phyloP scores from a whole-genome alignment of 208 protist species.

The Endotrypanum monterogeii region DNA sequence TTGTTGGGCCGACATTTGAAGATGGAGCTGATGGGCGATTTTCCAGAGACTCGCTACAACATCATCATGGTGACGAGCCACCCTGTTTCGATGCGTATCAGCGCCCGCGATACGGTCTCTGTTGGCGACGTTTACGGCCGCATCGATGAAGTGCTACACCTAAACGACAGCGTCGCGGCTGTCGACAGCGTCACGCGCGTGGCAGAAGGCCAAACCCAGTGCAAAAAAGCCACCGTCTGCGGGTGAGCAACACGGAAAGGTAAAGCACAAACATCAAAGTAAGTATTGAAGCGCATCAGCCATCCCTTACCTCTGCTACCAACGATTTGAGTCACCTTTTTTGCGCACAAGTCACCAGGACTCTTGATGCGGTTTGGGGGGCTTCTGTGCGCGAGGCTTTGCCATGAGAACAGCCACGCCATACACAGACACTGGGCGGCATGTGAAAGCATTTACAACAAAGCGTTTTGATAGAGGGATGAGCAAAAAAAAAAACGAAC shows the following conservation, averaged over 20 bases:
- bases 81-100: conserved; percentile 33
- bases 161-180: conserved; percentile 15
- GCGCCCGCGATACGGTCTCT: conserved; percentile 20
- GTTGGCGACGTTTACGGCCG: conserved; percentile 20
- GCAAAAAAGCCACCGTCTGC: conserved; percentile 7
- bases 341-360: too few species aligned
- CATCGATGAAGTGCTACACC: conserved; percentile 16
- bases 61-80: conserved; percentile 53
- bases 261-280: too few species aligned
- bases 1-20: conserved; percentile 41
- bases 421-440: too few species aligned
- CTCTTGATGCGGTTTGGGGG: too few species aligned
- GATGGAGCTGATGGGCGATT: conserved; percentile 37
- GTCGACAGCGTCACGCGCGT: conserved; percentile 1
- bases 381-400: too few species aligned
- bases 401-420: too few species aligned
- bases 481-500: too few species aligned
- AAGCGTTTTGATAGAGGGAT: too few species aligned
- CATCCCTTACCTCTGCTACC: neutral
- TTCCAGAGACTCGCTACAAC: conserved; percentile 48
- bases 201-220: neutral
- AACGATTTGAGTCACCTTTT: too few species aligned
- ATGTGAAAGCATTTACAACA: too few species aligned
- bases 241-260: conserved; percentile 4
- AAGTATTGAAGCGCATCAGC: too few species aligned